phyloP scores from a whole-genome alignment of 2,329 filamentous ascomycete genomes.

The Pseudogymnoascus sp. region DNA sequence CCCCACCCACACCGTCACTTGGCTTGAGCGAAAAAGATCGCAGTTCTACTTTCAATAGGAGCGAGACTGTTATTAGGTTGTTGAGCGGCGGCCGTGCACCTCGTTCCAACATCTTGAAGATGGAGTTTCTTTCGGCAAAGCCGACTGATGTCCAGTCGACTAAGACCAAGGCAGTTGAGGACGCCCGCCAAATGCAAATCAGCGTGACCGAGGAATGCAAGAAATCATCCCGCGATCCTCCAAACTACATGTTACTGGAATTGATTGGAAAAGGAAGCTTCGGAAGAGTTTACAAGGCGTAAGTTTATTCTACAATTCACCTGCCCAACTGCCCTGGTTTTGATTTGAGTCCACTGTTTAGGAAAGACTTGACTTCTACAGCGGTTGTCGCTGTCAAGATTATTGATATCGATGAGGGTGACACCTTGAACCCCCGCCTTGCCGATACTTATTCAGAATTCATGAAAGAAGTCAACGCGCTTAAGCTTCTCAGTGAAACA shows the following conservation, averaged over 20 bases:
- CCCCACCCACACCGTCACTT: not conserved
- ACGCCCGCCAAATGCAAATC: slow-evolving; percentile 62
- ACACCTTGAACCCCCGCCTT: slow-evolving; percentile 55
- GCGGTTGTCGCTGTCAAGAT: slow-evolving; percentile 67
- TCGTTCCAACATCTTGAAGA: not conserved
- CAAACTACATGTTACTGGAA: slow-evolving; percentile 60
- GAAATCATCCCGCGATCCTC: slow-evolving; percentile 50
- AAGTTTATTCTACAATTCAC: slow-evolving; percentile 12
- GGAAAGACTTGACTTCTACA: slow-evolving; percentile 29
- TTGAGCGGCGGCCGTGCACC: not conserved
- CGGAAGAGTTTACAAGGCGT: slow-evolving; percentile 63
- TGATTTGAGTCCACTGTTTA: slow-evolving; percentile 12
- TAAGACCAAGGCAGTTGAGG: slow-evolving; percentile 54
- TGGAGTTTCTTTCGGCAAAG: slow-evolving; percentile 30
- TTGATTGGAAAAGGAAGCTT: slow-evolving; percentile 69
- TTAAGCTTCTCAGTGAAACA: slow-evolving; percentile 65
- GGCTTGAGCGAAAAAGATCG: not conserved
- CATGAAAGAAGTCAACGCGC: slow-evolving; percentile 57
- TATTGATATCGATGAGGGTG: slow-evolving; percentile 72
- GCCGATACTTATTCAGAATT: slow-evolving; percentile 62
- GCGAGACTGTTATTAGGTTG: not conserved
- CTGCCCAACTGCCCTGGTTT: slow-evolving; percentile 9
- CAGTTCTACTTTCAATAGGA: not conserved
- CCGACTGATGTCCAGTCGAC: slow-evolving; percentile 37
- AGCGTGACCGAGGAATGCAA: slow-evolving; percentile 53